phyloP scores from a whole-genome alignment of 352 stramenopile species.

The Pythium dissimile region DNA sequence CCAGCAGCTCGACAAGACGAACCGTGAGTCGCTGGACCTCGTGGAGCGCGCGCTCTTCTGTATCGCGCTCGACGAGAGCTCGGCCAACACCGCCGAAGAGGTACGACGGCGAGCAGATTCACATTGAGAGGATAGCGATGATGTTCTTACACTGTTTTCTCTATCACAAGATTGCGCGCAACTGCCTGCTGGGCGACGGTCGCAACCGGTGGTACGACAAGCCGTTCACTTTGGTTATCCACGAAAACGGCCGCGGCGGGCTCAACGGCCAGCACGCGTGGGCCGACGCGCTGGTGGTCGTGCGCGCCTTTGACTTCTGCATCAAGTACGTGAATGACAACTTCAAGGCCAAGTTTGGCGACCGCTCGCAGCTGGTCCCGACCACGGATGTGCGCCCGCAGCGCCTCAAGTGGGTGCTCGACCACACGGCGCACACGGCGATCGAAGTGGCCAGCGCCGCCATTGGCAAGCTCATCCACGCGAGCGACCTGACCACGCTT shows the following conservation, averaged over 20 bases:
- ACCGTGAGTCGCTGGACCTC: conserved; percentile 89
- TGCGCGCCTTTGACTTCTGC: conserved; percentile 92
- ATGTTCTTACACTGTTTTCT: too few species aligned
- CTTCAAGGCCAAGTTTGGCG: conserved; percentile 84
- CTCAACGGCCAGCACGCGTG: conserved; percentile 96
- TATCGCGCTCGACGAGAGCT: conserved; percentile 91
- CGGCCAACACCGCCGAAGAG: conserved; percentile 75
- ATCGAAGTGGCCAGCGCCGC: conserved; percentile 87
- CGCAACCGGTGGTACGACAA: conserved; percentile 99
- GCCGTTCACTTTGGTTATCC: conserved; percentile 95
- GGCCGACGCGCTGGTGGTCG: conserved; percentile 96
- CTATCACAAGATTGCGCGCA: conserved; percentile 84
- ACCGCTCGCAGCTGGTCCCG: conserved; percentile 67
- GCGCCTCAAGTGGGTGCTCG: conserved; percentile 78
- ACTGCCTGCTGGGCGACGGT: conserved; percentile 83
- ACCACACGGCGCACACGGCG: conserved; percentile 71
- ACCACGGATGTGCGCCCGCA: conserved; percentile 64
- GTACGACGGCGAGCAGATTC: too few species aligned
- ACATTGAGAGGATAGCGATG: too few species aligned
- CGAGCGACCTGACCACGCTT: conserved; percentile 88
- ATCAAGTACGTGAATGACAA: conserved; percentile 91
- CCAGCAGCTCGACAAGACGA: conserved; percentile 78
- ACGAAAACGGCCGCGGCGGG: conserved; percentile 94
- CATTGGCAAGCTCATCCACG: conserved; percentile 91
- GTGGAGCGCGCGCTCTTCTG: conserved; percentile 93